Percentiles rank a stretch among this genome's conserved stretches.
phyloP scores from a whole-genome alignment of 495 filamentous ascomycete genomes.

The Extremus antarcticus region DNA sequence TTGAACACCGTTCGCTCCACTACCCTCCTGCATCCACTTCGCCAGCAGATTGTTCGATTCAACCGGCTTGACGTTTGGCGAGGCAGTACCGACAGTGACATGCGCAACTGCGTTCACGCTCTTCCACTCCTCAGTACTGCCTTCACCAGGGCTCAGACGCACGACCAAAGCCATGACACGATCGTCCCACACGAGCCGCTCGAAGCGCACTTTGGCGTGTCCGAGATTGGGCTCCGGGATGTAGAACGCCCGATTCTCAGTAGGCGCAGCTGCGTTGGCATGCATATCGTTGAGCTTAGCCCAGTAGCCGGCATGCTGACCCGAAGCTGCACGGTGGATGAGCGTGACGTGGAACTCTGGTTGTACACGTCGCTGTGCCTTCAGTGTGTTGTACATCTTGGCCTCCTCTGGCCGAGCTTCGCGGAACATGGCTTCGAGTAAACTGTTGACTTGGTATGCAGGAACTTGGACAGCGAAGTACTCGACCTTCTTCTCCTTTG shows the following conservation, averaged over 20 bases:
- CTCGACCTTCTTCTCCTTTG: constrained; percentile 51
- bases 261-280: constrained; percentile 7
- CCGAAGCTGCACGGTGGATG: constrained; percentile 60
- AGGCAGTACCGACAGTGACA: constrained; percentile 75
- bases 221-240: constrained; percentile 36
- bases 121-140: constrained; percentile 43
- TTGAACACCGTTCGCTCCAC: constrained; percentile 37
- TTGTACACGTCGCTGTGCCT: constrained; percentile 64
- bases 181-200: constrained; percentile 66
- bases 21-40: constrained; percentile 51
- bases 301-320: constrained; percentile 58
- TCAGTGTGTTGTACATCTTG: constrained; percentile 65
- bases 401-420: constrained; percentile 36
- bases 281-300: constrained; percentile 41
- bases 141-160: constrained; percentile 37
- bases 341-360: constrained; percentile 86
- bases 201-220: constrained; percentile 45
- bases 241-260: background rate
- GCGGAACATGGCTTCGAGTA: constrained; percentile 60
- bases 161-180: constrained; percentile 82
- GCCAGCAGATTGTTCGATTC: constrained; percentile 80
- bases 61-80: constrained; percentile 66
- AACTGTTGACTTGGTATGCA: constrained; percentile 42
- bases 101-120: constrained; percentile 74
- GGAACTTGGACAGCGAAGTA: constrained; percentile 68